Base-by-base conservation (phyloP, 768 basidiomycete genomes). In the Tylopilus rubrobrunneus region DNA sequence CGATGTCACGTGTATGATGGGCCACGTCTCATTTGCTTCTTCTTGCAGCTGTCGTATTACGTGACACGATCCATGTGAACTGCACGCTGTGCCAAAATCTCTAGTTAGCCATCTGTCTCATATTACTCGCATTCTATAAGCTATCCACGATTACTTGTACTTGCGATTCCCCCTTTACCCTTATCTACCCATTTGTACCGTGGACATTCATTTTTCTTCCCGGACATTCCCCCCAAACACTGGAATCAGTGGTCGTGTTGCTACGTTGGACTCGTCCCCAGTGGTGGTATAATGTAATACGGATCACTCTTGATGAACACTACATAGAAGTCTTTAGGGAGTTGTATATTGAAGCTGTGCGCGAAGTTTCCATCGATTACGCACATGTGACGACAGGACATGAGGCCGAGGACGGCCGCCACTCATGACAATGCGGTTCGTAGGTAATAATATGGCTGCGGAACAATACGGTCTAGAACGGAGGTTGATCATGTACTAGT, bases 81-180 rank as follows among this genome's bases (percentile, higher is more conserved):
- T 89, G 87, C 75, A 72, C 81, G 39, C 68, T 89, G 65, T 89
- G 87, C 69, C 76, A 85, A 70, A 80, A 69, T 73, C 71, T 86
- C 71, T 86, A 80, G 78, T 67, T 68, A 70, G 76, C 69, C 72
- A 66, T 39, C 37, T 68, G 49, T 59, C 29, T 40, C 60, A 68
- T 59, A 64, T 63, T 47, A 62, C 40, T 48, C 49, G 57, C 60
- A 71, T 51, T 54, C 62, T 60, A 61, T 66, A 69, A 62, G 52
- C 60, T 65, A 72, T 53, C 55, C 55, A 58, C 63, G 51, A 59
- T 43, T 64, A 60, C 61, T 56, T 70, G 62, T 71, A 71, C 48
- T 63, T 58, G 49, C 27, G 29, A 21, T 48, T 52, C n/a, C 45
- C 14, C 21, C 17, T 33, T 4, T 7, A 19, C 23, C 11, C 47